A percentile compares a stretch with the other conserved stretches of the same genome.
These are phyloP conservation scores for Ricinus communis DNA, from an alignment of 345 rosid species.

Conservation along the genomic window DNA sequence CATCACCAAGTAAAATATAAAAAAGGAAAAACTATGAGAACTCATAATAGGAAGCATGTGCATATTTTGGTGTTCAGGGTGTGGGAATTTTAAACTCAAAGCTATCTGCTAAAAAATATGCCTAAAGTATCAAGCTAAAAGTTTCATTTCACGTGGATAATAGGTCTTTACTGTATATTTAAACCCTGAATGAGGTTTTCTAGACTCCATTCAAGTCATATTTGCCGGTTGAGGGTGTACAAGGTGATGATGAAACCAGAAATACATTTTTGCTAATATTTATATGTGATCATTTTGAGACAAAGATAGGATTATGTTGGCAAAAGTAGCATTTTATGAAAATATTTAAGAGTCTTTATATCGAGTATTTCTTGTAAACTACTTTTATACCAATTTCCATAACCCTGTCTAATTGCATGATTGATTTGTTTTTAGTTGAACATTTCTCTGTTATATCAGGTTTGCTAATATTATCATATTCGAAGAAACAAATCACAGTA, in stretches of 20 bases:
- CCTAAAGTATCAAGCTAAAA: not conserved
- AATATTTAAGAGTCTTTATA: too few relatives aligned
- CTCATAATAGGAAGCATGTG: not conserved
- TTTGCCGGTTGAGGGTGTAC: not conserved
- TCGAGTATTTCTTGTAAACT: too few relatives aligned
- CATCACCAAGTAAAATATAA: not conserved
- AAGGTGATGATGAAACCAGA: not conserved
- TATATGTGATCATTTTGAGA: not conserved
- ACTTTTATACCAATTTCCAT: not conserved
- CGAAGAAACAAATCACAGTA: slow-evolving; percentile 2
- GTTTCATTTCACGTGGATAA: not conserved
- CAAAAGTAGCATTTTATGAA: not conserved
- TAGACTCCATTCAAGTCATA: slow-evolving; percentile 1
- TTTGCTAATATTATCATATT: slow-evolving; percentile 7
- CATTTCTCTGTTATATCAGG: slow-evolving; percentile 1
- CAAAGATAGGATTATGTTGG: not conserved
- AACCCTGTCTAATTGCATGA: not conserved
- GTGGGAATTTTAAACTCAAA: not conserved
- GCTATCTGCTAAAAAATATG: not conserved
- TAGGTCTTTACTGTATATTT: not conserved
- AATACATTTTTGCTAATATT: not conserved
- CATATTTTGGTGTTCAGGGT: not conserved
- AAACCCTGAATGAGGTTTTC: slow-evolving; percentile 11
- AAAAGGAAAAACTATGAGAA: slow-evolving; percentile 10
- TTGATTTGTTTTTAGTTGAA: not conserved